These are phyloP conservation scores for Magnaporthales sp. DNA, from an alignment of 2,329 filamentous ascomycete species.

Conservation along the genomic window DNA sequence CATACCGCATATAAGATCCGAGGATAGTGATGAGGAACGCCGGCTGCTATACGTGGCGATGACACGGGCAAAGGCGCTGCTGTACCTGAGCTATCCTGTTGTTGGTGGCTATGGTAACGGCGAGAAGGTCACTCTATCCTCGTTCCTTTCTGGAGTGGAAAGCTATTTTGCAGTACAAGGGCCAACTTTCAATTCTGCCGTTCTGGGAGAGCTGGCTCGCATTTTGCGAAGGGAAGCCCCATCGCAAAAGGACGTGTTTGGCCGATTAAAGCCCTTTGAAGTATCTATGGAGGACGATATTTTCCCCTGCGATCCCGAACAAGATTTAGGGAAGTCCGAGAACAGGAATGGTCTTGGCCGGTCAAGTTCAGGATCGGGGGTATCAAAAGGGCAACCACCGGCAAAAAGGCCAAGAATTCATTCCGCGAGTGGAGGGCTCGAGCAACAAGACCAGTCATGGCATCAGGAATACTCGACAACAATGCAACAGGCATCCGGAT, in stretches of 20 bases:
- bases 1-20: conserved; percentile 79
- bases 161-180: conserved; percentile 50
- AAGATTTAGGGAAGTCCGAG: conserved; percentile 16
- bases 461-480: conserved; percentile 46
- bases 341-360: neutral
- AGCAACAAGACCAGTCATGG: conserved; percentile 24
- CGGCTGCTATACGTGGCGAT: conserved; percentile 91
- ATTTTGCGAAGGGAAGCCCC: conserved; percentile 61
- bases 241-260: conserved; percentile 42
- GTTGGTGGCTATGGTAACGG: conserved; percentile 50
- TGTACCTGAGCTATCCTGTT: conserved; percentile 77
- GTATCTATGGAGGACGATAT: conserved; percentile 56
- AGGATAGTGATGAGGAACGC: conserved; percentile 81
- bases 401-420: conserved; percentile 18
- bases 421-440: conserved; percentile 19
- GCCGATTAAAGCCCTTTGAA: conserved; percentile 38
- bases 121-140: conserved; percentile 57
- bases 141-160: conserved; percentile 55
- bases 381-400: conserved; percentile 9
- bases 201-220: conserved; percentile 58
- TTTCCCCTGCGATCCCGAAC: conserved; percentile 56
- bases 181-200: conserved; percentile 55
- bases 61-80: conserved; percentile 78
- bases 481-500: conserved; percentile 49
- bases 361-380: neutral